phyloP scores from a whole-genome alignment of 2,329 filamentous ascomycete species.

The Penicillium thymicola region DNA sequence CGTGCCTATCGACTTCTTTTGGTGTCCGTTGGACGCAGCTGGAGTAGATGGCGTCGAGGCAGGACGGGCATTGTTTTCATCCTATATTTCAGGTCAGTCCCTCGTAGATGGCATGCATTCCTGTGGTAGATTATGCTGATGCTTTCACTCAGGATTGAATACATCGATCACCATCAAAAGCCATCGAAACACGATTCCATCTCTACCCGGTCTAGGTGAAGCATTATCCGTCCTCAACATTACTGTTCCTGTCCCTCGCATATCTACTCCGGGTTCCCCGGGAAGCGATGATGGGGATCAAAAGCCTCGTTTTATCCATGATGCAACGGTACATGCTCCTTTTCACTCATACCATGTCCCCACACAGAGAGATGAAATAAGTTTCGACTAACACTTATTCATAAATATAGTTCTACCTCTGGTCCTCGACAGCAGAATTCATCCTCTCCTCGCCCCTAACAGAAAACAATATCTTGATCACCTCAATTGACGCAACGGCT shows the following conservation, averaged over 20 bases:
- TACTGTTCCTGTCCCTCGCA: constrained; percentile 66
- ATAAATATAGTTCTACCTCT: constrained; percentile 63
- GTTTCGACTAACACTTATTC: constrained; percentile 10
- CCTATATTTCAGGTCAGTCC: constrained; percentile 71
- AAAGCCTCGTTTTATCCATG: constrained; percentile 70
- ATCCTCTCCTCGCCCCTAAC: constrained; percentile 74
- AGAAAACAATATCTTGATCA: constrained; percentile 71
- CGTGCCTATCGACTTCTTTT: constrained; percentile 64
- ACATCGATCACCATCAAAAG: constrained; percentile 72
- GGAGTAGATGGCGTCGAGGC: constrained; percentile 60
- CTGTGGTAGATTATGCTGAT: constrained; percentile 5
- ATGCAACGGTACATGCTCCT: constrained; percentile 59
- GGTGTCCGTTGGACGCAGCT: constrained; percentile 65
- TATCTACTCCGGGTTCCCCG: constrained; percentile 56
- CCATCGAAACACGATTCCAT: constrained; percentile 70
- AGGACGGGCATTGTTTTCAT: constrained; percentile 72
- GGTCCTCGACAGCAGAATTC: constrained; percentile 84
- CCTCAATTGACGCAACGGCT: constrained; percentile 77
- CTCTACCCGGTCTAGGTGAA: constrained; percentile 67
- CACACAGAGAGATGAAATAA: background rate
- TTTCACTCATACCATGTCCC: constrained; percentile 14
- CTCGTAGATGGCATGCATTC: background rate
- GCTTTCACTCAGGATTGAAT: constrained; percentile 60
- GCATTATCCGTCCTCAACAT: constrained; percentile 70
- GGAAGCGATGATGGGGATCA: constrained; percentile 43